Conservation (phyloP, 768 basidiomycete species). For the Trametes elegans region DNA sequence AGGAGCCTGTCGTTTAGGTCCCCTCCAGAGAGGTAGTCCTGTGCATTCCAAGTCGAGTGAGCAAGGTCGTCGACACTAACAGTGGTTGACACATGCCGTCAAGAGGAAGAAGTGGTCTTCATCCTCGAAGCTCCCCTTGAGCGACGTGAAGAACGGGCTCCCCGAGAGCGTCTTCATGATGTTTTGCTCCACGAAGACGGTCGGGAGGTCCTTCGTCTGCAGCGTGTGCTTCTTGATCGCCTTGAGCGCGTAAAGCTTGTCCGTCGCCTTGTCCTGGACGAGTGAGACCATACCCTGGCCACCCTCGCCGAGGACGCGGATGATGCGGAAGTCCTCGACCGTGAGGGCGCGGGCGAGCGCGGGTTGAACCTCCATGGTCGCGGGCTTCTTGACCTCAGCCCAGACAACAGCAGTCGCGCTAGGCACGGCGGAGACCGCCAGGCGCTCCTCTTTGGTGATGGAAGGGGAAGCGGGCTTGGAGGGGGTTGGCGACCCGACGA, state of each 20-base stretch:
- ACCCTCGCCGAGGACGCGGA: constrained; percentile 20
- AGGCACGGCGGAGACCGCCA: neutral
- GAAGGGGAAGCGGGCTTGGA: neutral
- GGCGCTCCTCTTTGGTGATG: neutral
- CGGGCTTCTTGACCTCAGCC: constrained; percentile 80
- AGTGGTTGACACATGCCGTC: neutral
- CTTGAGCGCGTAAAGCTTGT: constrained; percentile 73
- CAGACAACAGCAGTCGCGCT: constrained; percentile 31
- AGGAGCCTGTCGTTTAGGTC: constrained; percentile 6
- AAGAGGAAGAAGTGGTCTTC: constrained; percentile 13
- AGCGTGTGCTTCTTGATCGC: constrained; percentile 94
- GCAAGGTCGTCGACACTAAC: neutral
- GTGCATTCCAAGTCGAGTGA: neutral
- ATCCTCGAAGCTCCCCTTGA: constrained; percentile 19
- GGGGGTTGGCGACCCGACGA: constrained; percentile 7
- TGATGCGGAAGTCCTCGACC: constrained; percentile 14
- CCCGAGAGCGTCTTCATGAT: constrained; percentile 8
- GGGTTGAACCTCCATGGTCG: constrained; percentile 65
- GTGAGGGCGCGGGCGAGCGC: constrained; percentile 68
- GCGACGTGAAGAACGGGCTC: neutral
- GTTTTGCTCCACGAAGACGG: constrained; percentile 12
- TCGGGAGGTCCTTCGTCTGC: constrained; percentile 64
- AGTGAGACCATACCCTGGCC: constrained; percentile 21
- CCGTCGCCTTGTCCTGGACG: constrained; percentile 17
- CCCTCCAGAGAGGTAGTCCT: constrained; percentile 13